These are phyloP conservation scores for Claviceps humidiphila DNA, from an alignment of 2,329 filamentous ascomycete genomes.

Conservation along the genomic window DNA sequence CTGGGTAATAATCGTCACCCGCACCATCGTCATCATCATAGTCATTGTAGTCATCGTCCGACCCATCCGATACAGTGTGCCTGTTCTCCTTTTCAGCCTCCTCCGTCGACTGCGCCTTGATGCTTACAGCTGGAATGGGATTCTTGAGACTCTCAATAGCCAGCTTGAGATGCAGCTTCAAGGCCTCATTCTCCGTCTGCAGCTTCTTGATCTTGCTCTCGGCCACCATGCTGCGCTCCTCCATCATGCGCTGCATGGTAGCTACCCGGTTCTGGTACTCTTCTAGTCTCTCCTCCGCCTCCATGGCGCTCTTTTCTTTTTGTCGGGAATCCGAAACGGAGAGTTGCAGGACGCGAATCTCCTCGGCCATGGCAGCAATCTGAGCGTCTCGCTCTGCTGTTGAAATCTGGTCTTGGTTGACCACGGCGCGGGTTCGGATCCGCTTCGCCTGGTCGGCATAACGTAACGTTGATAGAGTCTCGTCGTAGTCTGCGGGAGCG, in stretches of 20 bases:
- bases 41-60: neutral
- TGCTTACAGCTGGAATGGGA: constrained; percentile 57
- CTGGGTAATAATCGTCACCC: constrained; percentile 49
- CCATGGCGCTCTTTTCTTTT: constrained; percentile 62
- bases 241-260: constrained; percentile 89
- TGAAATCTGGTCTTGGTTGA: constrained; percentile 91
- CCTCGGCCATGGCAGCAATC: constrained; percentile 87
- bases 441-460: constrained; percentile 97
- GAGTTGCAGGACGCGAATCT: constrained; percentile 76
- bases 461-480: constrained; percentile 87
- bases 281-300: constrained; percentile 73
- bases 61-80: constrained; percentile 21
- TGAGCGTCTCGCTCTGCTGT: constrained; percentile 89
- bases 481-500: constrained; percentile 88
- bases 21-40: constrained; percentile 12
- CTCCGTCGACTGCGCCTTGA: constrained; percentile 16
- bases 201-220: constrained; percentile 90
- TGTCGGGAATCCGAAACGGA: constrained; percentile 51
- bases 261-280: constrained; percentile 88
- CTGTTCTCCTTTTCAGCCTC: constrained; percentile 17
- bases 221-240: constrained; percentile 78
- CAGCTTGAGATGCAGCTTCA: constrained; percentile 76
- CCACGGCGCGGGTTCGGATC: constrained; percentile 83
- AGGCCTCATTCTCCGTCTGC: constrained; percentile 78
- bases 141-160: constrained; percentile 81